A percentile compares a stretch with the other conserved stretches of the same genome.
Evolutionary conservation across 2,329 filamentous ascomycete species (phyloP).

Genomic region (Tolypocladium endophyticum): DNA sequence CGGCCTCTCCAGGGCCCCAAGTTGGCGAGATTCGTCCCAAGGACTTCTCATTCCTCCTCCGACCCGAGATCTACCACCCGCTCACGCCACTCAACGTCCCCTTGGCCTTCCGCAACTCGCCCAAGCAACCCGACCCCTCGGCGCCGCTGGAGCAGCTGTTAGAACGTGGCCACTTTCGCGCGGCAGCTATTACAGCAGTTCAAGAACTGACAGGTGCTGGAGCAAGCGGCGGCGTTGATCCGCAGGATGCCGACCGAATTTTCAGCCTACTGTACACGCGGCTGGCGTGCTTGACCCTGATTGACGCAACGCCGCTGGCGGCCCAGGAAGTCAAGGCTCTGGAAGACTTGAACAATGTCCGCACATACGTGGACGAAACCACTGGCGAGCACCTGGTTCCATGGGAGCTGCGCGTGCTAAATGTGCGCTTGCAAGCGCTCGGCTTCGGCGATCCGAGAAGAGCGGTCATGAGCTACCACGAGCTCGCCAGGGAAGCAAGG

Average conservation of each 20-base stretch:
- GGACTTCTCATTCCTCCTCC: slow-evolving; percentile 72
- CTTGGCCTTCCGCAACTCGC: slow-evolving; percentile 56
- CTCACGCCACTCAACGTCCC: slow-evolving; percentile 54
- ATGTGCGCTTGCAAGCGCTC: slow-evolving; percentile 73
- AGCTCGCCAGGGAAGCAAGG: slow-evolving; percentile 71
- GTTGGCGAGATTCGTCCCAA: slow-evolving; percentile 28
- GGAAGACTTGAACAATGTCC: slow-evolving; percentile 47
- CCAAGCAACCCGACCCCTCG: slow-evolving; percentile 50
- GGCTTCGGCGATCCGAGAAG: slow-evolving; percentile 77
- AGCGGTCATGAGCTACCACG: slow-evolving; percentile 83
- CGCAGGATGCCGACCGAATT: slow-evolving; percentile 53
- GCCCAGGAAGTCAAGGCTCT: slow-evolving; percentile 56
- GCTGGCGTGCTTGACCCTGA: slow-evolving; percentile 70
- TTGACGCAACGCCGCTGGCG: slow-evolving; percentile 60
- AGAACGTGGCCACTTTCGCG: slow-evolving; percentile 64
- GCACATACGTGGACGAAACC: slow-evolving; percentile 44
- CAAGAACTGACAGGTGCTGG: slow-evolving; percentile 45
- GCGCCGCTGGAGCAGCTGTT: slow-evolving; percentile 61
- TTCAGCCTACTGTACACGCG: slow-evolving; percentile 73
- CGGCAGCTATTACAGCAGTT: slow-evolving; percentile 60
- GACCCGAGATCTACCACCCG: slow-evolving; percentile 73
- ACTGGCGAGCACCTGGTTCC: slow-evolving; percentile 60
- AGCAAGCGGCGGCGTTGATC: slow-evolving; percentile 30
- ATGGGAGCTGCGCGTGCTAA: slow-evolving; percentile 76
- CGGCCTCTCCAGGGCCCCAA: slow-evolving; percentile 11